Conservation (phyloP, 441 rosid genomes). For the Populus hybrid region DNA sequence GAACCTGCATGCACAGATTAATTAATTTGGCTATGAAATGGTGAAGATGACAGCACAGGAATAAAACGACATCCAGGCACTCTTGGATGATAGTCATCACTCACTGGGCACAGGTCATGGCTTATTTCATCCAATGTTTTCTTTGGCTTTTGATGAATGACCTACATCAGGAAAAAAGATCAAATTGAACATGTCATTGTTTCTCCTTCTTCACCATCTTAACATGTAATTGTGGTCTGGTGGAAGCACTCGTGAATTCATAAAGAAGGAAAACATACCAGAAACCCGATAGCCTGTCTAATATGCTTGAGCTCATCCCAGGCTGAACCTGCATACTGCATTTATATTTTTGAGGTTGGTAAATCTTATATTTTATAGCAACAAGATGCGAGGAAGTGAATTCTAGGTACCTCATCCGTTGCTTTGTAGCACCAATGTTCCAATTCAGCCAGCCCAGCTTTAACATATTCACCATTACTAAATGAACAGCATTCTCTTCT, state of each 20-base stretch:
- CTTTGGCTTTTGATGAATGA: constrained; percentile 96
- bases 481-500: constrained; percentile 98
- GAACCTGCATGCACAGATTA: constrained; percentile 48
- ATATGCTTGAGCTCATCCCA: constrained; percentile 95
- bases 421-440: constrained; percentile 98
- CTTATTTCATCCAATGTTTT: constrained; percentile 93
- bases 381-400: constrained; percentile 9
- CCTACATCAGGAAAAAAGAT: constrained; percentile 40
- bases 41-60: not conserved
- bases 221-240: constrained; percentile 8
- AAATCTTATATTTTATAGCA: not conserved
- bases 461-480: constrained; percentile 97
- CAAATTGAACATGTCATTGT: not conserved
- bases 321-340: constrained; percentile 87
- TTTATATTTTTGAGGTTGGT: constrained; percentile 9
- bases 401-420: constrained; percentile 77
- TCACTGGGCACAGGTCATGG: constrained; percentile 93
- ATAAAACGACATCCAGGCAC: not conserved
- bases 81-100: constrained; percentile 18
- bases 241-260: constrained; percentile 5
- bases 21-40: constrained; percentile 1
- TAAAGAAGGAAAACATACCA: constrained; percentile 43
- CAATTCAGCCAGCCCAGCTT: constrained; percentile 93
- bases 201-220: not conserved
- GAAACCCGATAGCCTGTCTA: constrained; percentile 92